phyloP scores from a whole-genome alignment of 495 filamentous ascomycete species.

The Aspergillus nanangensis region DNA sequence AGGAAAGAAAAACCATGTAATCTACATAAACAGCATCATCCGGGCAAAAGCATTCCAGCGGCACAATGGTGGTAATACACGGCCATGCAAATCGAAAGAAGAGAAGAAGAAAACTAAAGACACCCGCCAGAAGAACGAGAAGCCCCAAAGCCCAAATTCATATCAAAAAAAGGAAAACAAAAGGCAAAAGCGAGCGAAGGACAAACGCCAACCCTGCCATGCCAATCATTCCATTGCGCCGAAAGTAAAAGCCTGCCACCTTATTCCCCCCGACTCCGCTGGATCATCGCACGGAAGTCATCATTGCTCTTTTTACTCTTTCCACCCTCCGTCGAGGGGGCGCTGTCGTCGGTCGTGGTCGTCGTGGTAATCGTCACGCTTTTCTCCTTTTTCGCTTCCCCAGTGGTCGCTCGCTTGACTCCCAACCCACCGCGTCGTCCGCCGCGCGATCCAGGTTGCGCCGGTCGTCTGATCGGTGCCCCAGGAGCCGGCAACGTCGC shows the following conservation, averaged over 20 bases:
- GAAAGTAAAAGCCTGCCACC: constrained; percentile 9
- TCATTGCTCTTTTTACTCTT: constrained; percentile 70
- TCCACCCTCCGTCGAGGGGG: constrained; percentile 14
- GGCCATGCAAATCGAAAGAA: constrained; percentile 2
- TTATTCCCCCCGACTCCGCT: constrained; percentile 30
- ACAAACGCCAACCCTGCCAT: constrained; percentile 19
- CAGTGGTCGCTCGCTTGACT: constrained; percentile 44
- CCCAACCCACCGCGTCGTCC: constrained; percentile 51
- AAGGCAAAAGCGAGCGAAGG: constrained; percentile 1
- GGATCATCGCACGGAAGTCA: constrained; percentile 80
- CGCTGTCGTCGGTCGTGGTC: constrained; percentile 18
- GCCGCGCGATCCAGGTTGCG: constrained; percentile 42
- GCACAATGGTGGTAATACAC: constrained; percentile 3
- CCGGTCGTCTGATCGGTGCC: constrained; percentile 53
- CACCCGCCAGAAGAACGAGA: background rate
- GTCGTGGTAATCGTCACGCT: constrained; percentile 26
- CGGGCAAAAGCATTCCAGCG: constrained; percentile 1
- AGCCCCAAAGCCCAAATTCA: background rate
- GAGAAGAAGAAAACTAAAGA: background rate
- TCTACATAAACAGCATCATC: background rate
- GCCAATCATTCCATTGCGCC: constrained; percentile 22
- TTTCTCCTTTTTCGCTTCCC: constrained; percentile 24
- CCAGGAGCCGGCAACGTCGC: constrained; percentile 44
- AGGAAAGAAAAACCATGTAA: constrained; percentile 1
- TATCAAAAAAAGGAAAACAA: background rate